A percentile compares a stretch with the other conserved stretches of the same genome.
phyloP scores from a whole-genome alignment of 2,329 filamentous ascomycete genomes.

The Thielaviopsis musarum region DNA sequence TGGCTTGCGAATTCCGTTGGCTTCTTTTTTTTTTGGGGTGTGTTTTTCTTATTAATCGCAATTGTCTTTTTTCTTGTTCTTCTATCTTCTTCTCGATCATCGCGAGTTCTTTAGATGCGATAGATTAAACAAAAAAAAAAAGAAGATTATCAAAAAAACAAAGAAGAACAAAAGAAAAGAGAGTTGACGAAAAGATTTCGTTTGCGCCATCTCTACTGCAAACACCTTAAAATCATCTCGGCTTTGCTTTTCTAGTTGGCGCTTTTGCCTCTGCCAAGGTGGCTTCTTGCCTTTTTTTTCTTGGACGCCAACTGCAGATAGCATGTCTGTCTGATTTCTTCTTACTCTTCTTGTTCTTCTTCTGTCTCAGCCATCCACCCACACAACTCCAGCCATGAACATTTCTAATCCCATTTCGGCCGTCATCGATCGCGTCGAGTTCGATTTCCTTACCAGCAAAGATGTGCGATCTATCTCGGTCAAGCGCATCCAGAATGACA shows the following conservation, averaged over 20 bases:
- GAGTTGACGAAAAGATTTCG: too few relatives aligned
- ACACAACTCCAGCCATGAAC: conserved; percentile 32
- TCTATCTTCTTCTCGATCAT: too few relatives aligned
- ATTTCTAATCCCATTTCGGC: conserved; percentile 70
- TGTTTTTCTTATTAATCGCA: not conserved
- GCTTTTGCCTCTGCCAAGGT: too few relatives aligned
- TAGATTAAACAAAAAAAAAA: not conserved
- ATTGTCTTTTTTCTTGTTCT: not conserved
- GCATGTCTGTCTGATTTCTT: not conserved
- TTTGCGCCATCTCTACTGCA: too few relatives aligned
- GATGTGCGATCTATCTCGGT: conserved; percentile 86
- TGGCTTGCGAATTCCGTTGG: not conserved
- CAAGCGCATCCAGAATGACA: conserved; percentile 82
- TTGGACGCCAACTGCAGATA: not conserved
- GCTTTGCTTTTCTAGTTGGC: too few relatives aligned
- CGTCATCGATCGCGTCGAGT: conserved; percentile 73
- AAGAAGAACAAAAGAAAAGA: not conserved
- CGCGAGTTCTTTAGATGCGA: not conserved
- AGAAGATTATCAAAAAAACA: too few relatives aligned
- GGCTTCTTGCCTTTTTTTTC: not conserved
- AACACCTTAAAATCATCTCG: too few relatives aligned
- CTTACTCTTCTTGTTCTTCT: not conserved
- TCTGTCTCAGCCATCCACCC: not conserved
- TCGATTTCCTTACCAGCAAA: conserved; percentile 62
- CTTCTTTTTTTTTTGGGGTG: not conserved